Evolutionary conservation across 495 filamentous ascomycete genomes (phyloP), one percentile per base, ranked within the genome.

Genomic region (Lepidopterella palustris): DNA sequence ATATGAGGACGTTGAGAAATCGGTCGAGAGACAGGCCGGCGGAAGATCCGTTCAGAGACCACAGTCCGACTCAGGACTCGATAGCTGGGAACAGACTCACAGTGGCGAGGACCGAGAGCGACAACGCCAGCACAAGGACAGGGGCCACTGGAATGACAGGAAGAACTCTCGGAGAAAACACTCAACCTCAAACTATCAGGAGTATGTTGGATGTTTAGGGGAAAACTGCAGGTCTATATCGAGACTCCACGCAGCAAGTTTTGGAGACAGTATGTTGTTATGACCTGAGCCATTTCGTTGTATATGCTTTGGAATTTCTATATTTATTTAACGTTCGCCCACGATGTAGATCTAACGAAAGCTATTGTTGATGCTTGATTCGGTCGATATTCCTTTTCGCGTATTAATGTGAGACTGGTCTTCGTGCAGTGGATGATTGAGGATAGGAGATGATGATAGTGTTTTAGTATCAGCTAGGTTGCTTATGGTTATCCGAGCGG

Each of bases 141-240:
- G 69, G 47, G 68, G 72, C 1, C 67, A 74, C 50, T 51, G 66
- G n/a, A 72, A 75, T 63, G 28, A 63, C 65, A 42, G 65, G 61
- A 40, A 64, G 68, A 15, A 72, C 73, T 3, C 49, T 76, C 62
- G 27, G 60, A 59, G 49, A 56, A 58, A 49, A 69, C 59, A 51
- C 27, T 9, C 64, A 29, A 28, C 79, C 78, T 25, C 76, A 79
- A 67, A 72, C 76, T 63, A 72, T 83, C 13, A 74, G 71, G 67
- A 82, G 80, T 61, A 84, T 84, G 81, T 64, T 84, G 62, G 81
- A 84, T 73, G 64, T 84, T 5, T 83, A 66, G 59, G 62, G 53
- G n/a, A 35, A n/a, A 24, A n/a, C 2, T 18, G 25, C 21, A 50
- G 20, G 2, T 50, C n/a, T 11, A 50, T 1, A 3, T 24, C 4